A percentile compares a stretch with the other conserved stretches of the same genome.
Evolutionary conservation across 2,329 filamentous ascomycete species (phyloP).

Genomic region (Colletotrichum zoysiae): DNA sequence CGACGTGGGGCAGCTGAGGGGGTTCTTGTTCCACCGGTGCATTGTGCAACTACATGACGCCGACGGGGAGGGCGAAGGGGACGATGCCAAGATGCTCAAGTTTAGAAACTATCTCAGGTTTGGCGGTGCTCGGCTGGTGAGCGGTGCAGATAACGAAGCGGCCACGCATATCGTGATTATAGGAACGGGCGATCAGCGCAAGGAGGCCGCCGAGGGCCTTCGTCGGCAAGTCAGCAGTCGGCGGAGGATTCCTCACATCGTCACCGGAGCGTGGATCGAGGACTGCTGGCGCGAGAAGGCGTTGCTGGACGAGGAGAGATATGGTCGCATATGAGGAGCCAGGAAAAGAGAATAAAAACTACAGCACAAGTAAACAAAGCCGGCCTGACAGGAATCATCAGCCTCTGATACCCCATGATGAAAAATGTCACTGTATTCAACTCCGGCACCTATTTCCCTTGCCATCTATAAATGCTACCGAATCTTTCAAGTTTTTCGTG

Average conservation of each 20-base stretch:
- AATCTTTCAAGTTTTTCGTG: slow-evolving; percentile 1
- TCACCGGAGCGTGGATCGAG: slow-evolving; percentile 79
- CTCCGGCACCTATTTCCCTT: slow-evolving; percentile 12
- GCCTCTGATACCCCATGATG: slow-evolving; percentile 1
- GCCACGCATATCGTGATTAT: slow-evolving; percentile 80
- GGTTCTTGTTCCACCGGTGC: slow-evolving; percentile 65
- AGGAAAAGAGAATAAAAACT: background rate
- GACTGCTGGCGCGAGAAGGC: slow-evolving; percentile 86
- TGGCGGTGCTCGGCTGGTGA: slow-evolving; percentile 71
- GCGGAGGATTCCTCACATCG: slow-evolving; percentile 73
- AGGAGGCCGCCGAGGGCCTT: slow-evolving; percentile 55
- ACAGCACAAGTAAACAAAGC: background rate
- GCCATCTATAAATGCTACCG: slow-evolving; percentile 22
- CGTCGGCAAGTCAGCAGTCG: slow-evolving; percentile 51
- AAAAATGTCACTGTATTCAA: slow-evolving; percentile 22
- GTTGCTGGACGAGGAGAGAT: slow-evolving; percentile 81
- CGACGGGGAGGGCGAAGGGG: slow-evolving; percentile 45
- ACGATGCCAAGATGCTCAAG: slow-evolving; percentile 47
- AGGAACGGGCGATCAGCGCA: slow-evolving; percentile 53
- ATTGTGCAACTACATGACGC: slow-evolving; percentile 54
- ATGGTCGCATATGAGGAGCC: slow-evolving; percentile 49
- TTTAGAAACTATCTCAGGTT: slow-evolving; percentile 74
- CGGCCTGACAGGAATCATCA: background rate
- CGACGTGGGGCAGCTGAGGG: slow-evolving; percentile 62
- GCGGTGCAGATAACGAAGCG: slow-evolving; percentile 61